Percentiles rank a stretch among this genome's conserved stretches.
phyloP scores from a whole-genome alignment of 306 rosid species.

The Hylodesmum podocarpum region DNA sequence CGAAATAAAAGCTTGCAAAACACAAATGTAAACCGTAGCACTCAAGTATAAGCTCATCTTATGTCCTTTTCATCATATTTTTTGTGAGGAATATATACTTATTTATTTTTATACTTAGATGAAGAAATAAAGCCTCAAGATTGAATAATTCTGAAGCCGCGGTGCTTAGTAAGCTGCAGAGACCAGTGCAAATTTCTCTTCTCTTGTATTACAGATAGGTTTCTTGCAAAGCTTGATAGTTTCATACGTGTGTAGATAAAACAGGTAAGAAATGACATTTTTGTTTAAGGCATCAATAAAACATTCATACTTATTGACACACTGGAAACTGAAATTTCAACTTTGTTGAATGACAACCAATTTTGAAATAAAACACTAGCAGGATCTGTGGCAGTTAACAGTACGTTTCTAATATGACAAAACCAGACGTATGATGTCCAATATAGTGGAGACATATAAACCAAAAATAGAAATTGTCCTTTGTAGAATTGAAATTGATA shows the following conservation, averaged over 20 bases:
- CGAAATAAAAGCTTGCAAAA: conserved; percentile 27
- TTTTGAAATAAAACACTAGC: neutral
- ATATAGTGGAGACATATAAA: too few relatives aligned
- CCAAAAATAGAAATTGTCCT: too few relatives aligned
- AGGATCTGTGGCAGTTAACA: neutral
- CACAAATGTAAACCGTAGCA: neutral
- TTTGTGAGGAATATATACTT: neutral
- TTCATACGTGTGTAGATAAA: neutral
- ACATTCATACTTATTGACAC: neutral
- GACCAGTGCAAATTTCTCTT: neutral
- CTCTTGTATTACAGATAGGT: neutral
- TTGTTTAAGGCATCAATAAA: neutral
- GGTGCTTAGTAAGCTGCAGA: neutral
- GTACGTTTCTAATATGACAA: too few relatives aligned
- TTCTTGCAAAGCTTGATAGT: neutral
- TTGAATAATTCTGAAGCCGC: neutral
- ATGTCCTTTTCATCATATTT: neutral
- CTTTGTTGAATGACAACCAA: neutral
- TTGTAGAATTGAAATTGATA: too few relatives aligned
- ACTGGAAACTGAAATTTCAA: conserved; percentile 12
- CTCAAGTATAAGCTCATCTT: neutral
- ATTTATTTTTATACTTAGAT: neutral
- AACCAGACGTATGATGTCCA: neutral
- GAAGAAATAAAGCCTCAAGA: neutral
- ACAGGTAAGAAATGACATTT: neutral